Conservation (phyloP, 441 rosid genomes). For the Geranium incanum region DNA sequence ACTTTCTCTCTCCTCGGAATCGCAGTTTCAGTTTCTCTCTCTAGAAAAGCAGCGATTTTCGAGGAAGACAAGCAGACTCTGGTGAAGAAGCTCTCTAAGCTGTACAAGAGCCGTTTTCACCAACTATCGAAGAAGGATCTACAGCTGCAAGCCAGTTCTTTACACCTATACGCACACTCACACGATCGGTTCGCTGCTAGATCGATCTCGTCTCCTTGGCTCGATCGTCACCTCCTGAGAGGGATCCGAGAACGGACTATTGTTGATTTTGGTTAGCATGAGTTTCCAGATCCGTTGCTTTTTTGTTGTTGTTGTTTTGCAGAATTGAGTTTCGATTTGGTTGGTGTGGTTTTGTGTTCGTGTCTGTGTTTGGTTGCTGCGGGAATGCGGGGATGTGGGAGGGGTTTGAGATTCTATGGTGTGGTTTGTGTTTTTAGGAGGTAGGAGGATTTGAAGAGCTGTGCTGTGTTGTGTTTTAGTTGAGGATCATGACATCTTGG, state of each 20-base stretch:
- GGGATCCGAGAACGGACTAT: constrained; percentile 9
- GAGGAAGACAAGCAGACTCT: neutral
- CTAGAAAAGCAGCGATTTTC: neutral
- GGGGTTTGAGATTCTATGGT: constrained; percentile 1
- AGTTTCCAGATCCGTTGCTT: constrained; percentile 37
- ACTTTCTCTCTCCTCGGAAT: no score
- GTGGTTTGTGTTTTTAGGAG: neutral
- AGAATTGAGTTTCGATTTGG: constrained; percentile 14
- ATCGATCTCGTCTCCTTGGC: neutral
- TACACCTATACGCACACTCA: neutral
- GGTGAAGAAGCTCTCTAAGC: neutral
- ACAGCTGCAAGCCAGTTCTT: neutral
- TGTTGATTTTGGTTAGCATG: constrained; percentile 3
- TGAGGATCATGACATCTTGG: neutral
- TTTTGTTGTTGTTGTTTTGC: neutral
- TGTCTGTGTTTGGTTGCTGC: constrained; percentile 15
- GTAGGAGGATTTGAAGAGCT: neutral
- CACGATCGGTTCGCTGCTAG: neutral
- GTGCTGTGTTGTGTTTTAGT: neutral
- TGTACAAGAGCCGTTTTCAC: neutral
- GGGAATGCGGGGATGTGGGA: neutral
- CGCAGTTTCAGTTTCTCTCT: neutral
- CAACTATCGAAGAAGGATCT: neutral
- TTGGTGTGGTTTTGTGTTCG: constrained; percentile 1
- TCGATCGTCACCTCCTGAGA: neutral